Percentiles rank a stretch among this genome's conserved stretches.
These are phyloP conservation scores for Tetradesmus lagerheimii DNA, from an alignment of 139 green algal species.

Conservation along the genomic window DNA sequence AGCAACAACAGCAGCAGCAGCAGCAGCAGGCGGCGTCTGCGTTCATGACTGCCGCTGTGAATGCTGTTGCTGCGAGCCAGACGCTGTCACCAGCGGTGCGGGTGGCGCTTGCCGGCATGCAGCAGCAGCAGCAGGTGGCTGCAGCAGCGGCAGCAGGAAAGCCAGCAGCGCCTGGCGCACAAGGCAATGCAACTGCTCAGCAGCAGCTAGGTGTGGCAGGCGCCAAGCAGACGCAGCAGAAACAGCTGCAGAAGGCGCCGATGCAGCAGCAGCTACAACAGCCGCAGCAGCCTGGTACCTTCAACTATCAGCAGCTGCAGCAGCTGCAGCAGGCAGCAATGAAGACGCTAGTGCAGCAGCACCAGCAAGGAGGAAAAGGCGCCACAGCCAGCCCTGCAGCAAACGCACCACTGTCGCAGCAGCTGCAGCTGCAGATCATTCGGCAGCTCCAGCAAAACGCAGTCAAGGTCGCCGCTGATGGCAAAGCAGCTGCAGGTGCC, in stretches of 20 bases:
- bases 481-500: neutral
- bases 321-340: neutral
- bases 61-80: neutral
- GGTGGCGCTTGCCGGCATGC: neutral
- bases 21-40: slow-evolving; percentile 4
- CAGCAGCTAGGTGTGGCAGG: neutral
- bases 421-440: neutral
- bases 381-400: neutral
- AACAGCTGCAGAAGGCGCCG: neutral
- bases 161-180: neutral
- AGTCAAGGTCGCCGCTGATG: neutral
- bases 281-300: neutral
- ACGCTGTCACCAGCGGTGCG: neutral
- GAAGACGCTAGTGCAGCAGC: neutral
- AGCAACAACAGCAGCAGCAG: slow-evolving; percentile 17
- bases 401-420: neutral
- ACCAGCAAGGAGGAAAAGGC: neutral
- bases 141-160: neutral
- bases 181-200: neutral
- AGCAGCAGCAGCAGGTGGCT: slow-evolving; percentile 26
- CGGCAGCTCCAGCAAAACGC: neutral
- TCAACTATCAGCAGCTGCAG: slow-evolving; percentile 9
- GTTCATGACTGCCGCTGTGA: neutral
- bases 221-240: slow-evolving; percentile 6
- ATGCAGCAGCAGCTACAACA: neutral